Percentiles rank a stretch among this genome's conserved stretches.
These are phyloP conservation scores for Hypoxylon intermedium DNA, from an alignment of 495 filamentous ascomycete species.

Conservation along the genomic window DNA sequence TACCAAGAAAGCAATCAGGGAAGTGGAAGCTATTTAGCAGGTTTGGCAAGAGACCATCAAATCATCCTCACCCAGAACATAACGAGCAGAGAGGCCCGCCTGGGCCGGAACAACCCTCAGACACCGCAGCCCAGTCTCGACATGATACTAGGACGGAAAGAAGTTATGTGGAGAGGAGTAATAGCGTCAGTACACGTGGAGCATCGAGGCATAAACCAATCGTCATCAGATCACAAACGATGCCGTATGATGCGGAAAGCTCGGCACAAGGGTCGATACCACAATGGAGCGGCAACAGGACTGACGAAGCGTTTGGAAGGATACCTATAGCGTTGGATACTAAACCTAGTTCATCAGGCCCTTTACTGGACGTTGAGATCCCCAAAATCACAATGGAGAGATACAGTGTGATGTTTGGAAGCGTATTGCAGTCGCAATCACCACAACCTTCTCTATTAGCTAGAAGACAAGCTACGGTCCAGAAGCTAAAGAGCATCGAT, in stretches of 20 bases:
- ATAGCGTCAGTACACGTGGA: constrained; percentile 43
- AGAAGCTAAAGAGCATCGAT: constrained; percentile 64
- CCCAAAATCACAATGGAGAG: constrained; percentile 82
- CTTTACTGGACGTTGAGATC: constrained; percentile 76
- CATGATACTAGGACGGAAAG: constrained; percentile 20
- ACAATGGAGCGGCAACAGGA: constrained; percentile 3
- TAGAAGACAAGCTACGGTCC: constrained; percentile 72
- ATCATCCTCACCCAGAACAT: constrained; percentile 24
- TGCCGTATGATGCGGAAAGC: constrained; percentile 34
- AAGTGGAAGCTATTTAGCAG: constrained; percentile 59
- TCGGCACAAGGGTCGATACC: constrained; percentile 16
- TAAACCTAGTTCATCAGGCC: constrained; percentile 13
- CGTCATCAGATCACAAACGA: constrained; percentile 47
- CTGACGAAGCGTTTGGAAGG: constrained; percentile 23
- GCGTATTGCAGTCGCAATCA: constrained; percentile 64
- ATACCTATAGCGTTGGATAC: constrained; percentile 27
- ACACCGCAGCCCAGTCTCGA: constrained; percentile 6
- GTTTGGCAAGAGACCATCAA: constrained; percentile 54
- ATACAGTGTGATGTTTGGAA: constrained; percentile 94
- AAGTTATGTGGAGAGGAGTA: constrained; percentile 48
- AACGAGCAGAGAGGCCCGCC: constrained; percentile 22
- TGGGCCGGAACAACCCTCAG: constrained; percentile 12
- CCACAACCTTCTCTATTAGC: constrained; percentile 61
- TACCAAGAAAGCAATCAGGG: constrained; percentile 55
- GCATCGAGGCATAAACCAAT: constrained; percentile 49